phyloP scores from a whole-genome alignment of 331 rosid genomes.

The Stylosanthes scabra region DNA sequence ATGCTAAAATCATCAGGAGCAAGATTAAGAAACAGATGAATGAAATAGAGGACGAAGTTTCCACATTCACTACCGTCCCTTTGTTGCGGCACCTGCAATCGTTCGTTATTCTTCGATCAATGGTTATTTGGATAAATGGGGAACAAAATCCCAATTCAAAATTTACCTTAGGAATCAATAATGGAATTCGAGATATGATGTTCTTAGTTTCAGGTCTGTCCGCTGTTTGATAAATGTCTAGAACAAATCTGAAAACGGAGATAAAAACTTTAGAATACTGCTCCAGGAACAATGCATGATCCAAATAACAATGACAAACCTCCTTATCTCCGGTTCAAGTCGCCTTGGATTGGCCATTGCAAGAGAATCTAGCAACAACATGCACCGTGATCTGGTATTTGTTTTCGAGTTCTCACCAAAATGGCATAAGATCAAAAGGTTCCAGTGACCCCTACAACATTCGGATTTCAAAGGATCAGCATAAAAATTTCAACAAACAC shows the following conservation, averaged over 20 bases:
- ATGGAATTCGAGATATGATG: slow-evolving; percentile 54
- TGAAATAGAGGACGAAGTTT: slow-evolving; percentile 71
- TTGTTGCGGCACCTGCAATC: slow-evolving; percentile 81
- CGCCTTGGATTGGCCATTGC: slow-evolving; percentile 61
- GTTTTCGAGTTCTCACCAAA: slow-evolving; percentile 63
- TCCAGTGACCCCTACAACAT: slow-evolving; percentile 75
- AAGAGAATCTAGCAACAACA: slow-evolving; percentile 86
- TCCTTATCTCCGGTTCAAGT: slow-evolving; percentile 75
- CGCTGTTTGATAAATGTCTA: slow-evolving; percentile 59
- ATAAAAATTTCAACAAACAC: too few species aligned
- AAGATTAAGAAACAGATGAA: slow-evolving; percentile 57
- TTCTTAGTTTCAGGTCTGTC: slow-evolving; percentile 52
- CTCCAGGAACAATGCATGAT: slow-evolving; percentile 2
- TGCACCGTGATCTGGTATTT: slow-evolving; percentile 56
- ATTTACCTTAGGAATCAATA: slow-evolving; percentile 74
- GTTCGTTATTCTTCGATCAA: slow-evolving; percentile 24
- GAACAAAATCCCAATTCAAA: slow-evolving; percentile 7
- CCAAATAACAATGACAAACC: slow-evolving; percentile 45
- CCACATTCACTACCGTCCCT: slow-evolving; percentile 76
- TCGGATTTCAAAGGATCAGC: not conserved
- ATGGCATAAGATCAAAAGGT: slow-evolving; percentile 77
- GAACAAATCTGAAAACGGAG: slow-evolving; percentile 64
- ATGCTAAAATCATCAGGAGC: slow-evolving; percentile 70
- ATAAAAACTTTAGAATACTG: slow-evolving; percentile 23
- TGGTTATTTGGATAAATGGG: not conserved